phyloP scores from a whole-genome alignment of 441 rosid genomes.

The Rhodomyrtus psidioides region DNA sequence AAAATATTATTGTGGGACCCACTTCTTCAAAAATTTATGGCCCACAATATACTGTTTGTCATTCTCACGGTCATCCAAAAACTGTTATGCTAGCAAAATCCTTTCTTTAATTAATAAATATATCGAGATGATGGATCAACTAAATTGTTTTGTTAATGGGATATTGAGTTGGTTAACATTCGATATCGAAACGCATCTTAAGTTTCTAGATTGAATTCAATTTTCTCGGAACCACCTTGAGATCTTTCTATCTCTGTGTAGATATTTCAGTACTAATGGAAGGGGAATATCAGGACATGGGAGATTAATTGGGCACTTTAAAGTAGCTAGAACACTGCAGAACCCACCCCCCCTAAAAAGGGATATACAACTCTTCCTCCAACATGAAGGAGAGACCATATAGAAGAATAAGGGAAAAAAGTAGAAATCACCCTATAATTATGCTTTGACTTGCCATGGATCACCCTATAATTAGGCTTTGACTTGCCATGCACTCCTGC shows the following conservation, averaged over 20 bases:
- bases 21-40: no score
- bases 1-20: no score
- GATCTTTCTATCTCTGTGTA: background rate
- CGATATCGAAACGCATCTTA: background rate
- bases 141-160: background rate
- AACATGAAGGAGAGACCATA: background rate
- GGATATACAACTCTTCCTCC: background rate
- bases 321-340: background rate
- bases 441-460: slow-evolving; percentile 27
- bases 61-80: no score
- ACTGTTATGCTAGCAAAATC: no score
- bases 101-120: background rate
- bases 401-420: background rate
- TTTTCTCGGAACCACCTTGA: accelerated
- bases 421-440: background rate
- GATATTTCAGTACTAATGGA: background rate
- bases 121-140: background rate
- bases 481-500: slow-evolving; percentile 28
- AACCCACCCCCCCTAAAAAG: background rate
- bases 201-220: background rate
- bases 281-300: background rate
- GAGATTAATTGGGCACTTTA: background rate
- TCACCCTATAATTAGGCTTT: background rate
- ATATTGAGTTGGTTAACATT: background rate
- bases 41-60: no score